phyloP scores from a whole-genome alignment of 139 green algal genomes.

The Microglena sp. region DNA sequence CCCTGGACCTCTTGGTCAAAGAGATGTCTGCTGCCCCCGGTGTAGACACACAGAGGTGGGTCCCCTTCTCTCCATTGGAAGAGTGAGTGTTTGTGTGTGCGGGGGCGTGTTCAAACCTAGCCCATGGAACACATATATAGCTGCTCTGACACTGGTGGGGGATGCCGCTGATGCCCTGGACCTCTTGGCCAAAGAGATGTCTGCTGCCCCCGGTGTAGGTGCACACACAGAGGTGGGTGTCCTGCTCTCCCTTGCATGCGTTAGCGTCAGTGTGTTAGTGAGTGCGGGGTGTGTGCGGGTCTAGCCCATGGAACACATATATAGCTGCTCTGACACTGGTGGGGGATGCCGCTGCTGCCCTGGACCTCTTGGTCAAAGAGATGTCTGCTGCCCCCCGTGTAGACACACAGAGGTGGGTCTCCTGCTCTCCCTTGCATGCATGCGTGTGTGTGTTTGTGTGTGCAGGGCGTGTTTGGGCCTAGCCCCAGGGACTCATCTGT shows the following conservation, averaged over 20 bases:
- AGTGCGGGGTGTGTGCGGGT: neutral
- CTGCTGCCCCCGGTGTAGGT: neutral
- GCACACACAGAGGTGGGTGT: neutral
- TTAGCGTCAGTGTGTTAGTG: neutral
- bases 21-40: conserved; percentile 1
- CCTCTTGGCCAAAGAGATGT: neutral
- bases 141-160: conserved; percentile 2
- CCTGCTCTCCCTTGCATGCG: neutral
- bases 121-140: neutral
- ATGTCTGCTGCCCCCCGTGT: neutral
- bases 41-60: neutral
- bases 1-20: neutral
- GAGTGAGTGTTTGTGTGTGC: neutral
- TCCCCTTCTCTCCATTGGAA: neutral
- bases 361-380: neutral
- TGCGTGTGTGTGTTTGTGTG: conserved; percentile 1
- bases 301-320: neutral
- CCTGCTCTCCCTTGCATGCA: neutral
- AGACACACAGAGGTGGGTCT: neutral
- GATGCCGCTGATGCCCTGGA: neutral
- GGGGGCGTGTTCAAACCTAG: neutral
- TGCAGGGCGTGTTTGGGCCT: conserved; percentile 11
- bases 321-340: conserved; percentile 1
- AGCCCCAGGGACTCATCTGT: conserved; percentile 23
- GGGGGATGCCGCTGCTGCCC: neutral